These are phyloP conservation scores for Aspergillus wentii DNA, from an alignment of 495 filamentous ascomycete genomes.

Conservation along the genomic window DNA sequence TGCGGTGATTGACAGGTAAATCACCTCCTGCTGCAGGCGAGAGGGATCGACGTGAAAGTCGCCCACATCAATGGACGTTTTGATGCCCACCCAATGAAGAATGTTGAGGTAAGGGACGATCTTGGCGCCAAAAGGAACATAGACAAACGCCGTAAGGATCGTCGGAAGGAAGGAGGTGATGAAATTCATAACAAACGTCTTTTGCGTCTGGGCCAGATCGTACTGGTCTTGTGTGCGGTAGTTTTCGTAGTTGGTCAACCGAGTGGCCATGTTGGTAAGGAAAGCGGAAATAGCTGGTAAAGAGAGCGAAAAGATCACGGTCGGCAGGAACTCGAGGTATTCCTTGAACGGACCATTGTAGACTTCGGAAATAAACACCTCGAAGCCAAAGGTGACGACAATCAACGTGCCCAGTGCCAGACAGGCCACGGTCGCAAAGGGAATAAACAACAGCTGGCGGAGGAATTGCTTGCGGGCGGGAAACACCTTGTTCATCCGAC, in stretches of 20 bases:
- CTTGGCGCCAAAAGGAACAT: slow-evolving; percentile 83
- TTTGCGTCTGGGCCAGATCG: slow-evolving; percentile 75
- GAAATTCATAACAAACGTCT: slow-evolving; percentile 93
- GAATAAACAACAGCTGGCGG: slow-evolving; percentile 76
- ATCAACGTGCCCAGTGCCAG: slow-evolving; percentile 73
- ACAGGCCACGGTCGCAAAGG: slow-evolving; percentile 75
- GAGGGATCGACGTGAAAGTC: slow-evolving; percentile 74
- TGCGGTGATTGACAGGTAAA: slow-evolving; percentile 90
- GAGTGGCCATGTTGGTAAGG: slow-evolving; percentile 69
- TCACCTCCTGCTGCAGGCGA: slow-evolving; percentile 82
- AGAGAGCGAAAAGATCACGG: slow-evolving; percentile 69
- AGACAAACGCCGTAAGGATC: slow-evolving; percentile 90
- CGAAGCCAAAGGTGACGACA: slow-evolving; percentile 76
- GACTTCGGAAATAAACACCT: slow-evolving; percentile 90
- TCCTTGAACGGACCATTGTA: slow-evolving; percentile 83
- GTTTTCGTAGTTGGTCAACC: slow-evolving; percentile 81
- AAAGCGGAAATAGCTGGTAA: slow-evolving; percentile 70
- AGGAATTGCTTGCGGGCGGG: slow-evolving; percentile 69
- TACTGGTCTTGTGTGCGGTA: slow-evolving; percentile 82
- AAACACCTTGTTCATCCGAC: slow-evolving; percentile 71
- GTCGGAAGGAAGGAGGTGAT: slow-evolving; percentile 92
- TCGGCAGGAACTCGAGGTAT: slow-evolving; percentile 80
- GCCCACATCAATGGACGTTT: slow-evolving; percentile 16
- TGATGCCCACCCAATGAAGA: slow-evolving; percentile 44
- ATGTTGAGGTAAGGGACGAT: slow-evolving; percentile 82